phyloP scores from a whole-genome alignment of 129 eudicot species.

The Arctium lappa region DNA sequence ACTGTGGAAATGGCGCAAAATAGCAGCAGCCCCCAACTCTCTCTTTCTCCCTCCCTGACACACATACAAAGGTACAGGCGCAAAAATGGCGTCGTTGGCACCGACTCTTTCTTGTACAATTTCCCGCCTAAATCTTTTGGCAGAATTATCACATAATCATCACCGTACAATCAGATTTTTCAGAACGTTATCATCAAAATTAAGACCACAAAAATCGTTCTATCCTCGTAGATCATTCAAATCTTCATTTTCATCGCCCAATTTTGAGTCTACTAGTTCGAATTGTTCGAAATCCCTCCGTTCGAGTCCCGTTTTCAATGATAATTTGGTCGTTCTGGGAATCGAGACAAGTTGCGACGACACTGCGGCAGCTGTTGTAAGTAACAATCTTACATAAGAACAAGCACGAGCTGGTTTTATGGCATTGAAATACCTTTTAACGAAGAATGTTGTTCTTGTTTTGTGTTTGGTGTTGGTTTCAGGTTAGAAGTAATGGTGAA shows the following conservation, averaged over 20 bases:
- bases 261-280: constrained; percentile 9
- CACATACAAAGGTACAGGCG: neutral
- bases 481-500: constrained; percentile 88
- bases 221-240: constrained; percentile 13
- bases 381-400: constrained; percentile 9
- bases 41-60: neutral
- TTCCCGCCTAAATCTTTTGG: constrained; percentile 52
- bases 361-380: constrained; percentile 97
- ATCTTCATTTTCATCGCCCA: constrained; percentile 21
- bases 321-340: constrained; percentile 69
- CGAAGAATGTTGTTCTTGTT: neutral
- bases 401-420: neutral
- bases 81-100: constrained; percentile 48
- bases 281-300: constrained; percentile 13
- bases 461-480: constrained; percentile 13
- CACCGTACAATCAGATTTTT: constrained; percentile 22
- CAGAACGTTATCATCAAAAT: constrained; percentile 18
- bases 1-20: neutral
- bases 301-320: constrained; percentile 14
- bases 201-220: neutral
- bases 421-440: constrained; percentile 1
- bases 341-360: constrained; percentile 96
- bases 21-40: neutral
- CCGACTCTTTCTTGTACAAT: constrained; percentile 43
- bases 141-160: constrained; percentile 29